Base-by-base conservation (phyloP, 176 grass and related monocot species). In the Thinopyrum elongatum region DNA sequence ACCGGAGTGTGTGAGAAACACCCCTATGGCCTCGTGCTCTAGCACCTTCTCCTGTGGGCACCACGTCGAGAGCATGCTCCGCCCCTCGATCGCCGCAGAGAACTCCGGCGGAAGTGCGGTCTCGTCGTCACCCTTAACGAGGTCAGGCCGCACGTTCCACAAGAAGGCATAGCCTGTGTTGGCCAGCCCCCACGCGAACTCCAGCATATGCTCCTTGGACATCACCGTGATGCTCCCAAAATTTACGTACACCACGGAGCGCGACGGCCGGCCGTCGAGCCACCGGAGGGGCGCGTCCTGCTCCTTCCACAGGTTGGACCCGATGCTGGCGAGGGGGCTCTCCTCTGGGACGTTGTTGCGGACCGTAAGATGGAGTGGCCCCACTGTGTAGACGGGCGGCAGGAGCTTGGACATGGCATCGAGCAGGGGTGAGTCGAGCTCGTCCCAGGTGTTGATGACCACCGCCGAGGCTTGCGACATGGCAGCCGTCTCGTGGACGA, bases 1-100 rank as follows among this genome's bases (percentile, higher is more conserved):
- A 0, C 95, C 95, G 3, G 84, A 94, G 76, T 97, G 95, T 0
- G 92, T 97, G 23, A 97, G 81, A 73, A 97, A 94, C 29, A 87
- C 90, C 25, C 95, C 92, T 2, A 94, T 84, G 0, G 95, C 82
- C 15, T 70, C 34, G 59, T 92, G 90, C 25, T 30, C 81, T 25
- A 93, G 81, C 62, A 93, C 87, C 36, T 25, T 34, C 70, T 41
- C 87, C 63, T 87, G 84, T 19, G 91, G 84, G 70, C 91, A 89
- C 91, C 91, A 92, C 23, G 60, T 78, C 2, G 84, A 31, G 10
- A 88, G 8, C 73, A 86, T 26, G 28, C 84, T 44, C 1, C 70
- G 11, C 22, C 38, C 69, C 38, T 25, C n/a, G 0, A 3, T 58
- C 19, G 21, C 21, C 53, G 7, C 19, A 8, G 7, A 9, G 19